A percentile compares a stretch with the other conserved stretches of the same genome.
phyloP scores from a whole-genome alignment of 1,139 yeast genomes.

The Lizanozyma gosingica region DNA sequence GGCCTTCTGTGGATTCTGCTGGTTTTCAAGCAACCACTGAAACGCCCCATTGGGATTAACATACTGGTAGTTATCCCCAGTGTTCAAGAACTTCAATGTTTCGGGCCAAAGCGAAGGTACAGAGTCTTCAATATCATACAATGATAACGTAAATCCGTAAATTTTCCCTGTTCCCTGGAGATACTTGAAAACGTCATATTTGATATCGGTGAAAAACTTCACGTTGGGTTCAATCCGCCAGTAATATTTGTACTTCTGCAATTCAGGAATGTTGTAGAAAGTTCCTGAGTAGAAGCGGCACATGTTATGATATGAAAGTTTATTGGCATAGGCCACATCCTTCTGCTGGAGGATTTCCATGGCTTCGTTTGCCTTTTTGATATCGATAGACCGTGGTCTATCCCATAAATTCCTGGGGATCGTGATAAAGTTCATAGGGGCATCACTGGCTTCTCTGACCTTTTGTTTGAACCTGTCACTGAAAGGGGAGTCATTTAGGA shows the following conservation, averaged over 20 bases:
- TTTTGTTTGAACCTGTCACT: conserved; percentile 42
- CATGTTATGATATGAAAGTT: conserved; percentile 68
- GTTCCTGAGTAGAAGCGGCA: conserved; percentile 64
- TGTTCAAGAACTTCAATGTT: conserved; percentile 47
- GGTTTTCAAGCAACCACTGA: conserved; percentile 60
- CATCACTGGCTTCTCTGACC: conserved; percentile 33
- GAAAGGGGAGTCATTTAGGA: conserved; percentile 65
- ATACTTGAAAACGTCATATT: conserved; percentile 71
- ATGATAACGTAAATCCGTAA: conserved; percentile 61
- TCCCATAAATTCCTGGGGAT: conserved; percentile 52
- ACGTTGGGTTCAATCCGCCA: conserved; percentile 80
- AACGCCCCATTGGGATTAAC: conserved; percentile 51
- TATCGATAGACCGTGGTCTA: conserved; percentile 51
- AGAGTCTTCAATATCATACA: conserved; percentile 63
- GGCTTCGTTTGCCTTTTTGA: conserved; percentile 26
- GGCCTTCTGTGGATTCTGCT: conserved; percentile 51
- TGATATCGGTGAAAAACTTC: conserved; percentile 53
- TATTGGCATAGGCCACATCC: conserved; percentile 55
- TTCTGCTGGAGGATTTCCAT: conserved; percentile 32
- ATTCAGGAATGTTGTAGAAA: conserved; percentile 54
- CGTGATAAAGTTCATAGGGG: conserved; percentile 49
- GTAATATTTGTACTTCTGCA: conserved; percentile 50
- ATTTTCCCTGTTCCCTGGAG: conserved; percentile 55
- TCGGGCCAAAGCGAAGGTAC: conserved; percentile 61
- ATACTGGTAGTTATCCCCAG: conserved; percentile 53